Conservation (phyloP, 2,329 filamentous ascomycete genomes). For the Ciborinia camelliae region DNA sequence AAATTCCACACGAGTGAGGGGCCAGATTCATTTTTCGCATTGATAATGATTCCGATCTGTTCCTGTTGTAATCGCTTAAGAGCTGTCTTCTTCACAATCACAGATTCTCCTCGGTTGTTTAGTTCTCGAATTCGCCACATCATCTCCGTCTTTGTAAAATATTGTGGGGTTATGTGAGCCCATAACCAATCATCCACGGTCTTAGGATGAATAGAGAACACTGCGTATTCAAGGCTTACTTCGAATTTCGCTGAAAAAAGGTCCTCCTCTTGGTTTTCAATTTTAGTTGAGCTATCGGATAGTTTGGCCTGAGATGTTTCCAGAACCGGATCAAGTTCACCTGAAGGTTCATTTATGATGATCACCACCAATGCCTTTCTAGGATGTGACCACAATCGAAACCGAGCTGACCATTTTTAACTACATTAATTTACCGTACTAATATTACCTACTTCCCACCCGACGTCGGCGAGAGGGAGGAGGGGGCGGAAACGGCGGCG, state of each 20-base stretch:
- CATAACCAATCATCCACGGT: neutral
- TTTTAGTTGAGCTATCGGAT: neutral
- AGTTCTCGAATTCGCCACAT: neutral
- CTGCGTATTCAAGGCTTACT: neutral
- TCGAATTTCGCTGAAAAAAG: neutral
- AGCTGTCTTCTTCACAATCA: neutral
- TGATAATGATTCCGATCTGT: conserved; percentile 1
- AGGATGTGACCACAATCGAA: neutral
- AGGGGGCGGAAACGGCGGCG: too few relatives aligned
- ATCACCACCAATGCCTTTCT: neutral
- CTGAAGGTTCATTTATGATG: neutral
- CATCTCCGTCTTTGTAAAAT: neutral
- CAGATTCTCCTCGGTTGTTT: neutral
- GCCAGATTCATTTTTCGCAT: neutral
- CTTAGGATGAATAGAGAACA: neutral
- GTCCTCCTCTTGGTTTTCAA: neutral
- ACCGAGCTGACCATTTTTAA: neutral
- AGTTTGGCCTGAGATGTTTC: neutral
- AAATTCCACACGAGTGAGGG: neutral
- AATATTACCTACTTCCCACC: too few relatives aligned
- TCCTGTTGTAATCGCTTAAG: neutral
- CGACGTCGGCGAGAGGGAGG: too few relatives aligned
- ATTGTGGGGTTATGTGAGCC: neutral
- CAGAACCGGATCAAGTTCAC: neutral
- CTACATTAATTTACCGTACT: too few relatives aligned